A percentile compares a stretch with the other conserved stretches of the same genome.
These are phyloP conservation scores for Nicotiana undulata DNA, from an alignment of 257 asterid species.

Conservation along the genomic window DNA sequence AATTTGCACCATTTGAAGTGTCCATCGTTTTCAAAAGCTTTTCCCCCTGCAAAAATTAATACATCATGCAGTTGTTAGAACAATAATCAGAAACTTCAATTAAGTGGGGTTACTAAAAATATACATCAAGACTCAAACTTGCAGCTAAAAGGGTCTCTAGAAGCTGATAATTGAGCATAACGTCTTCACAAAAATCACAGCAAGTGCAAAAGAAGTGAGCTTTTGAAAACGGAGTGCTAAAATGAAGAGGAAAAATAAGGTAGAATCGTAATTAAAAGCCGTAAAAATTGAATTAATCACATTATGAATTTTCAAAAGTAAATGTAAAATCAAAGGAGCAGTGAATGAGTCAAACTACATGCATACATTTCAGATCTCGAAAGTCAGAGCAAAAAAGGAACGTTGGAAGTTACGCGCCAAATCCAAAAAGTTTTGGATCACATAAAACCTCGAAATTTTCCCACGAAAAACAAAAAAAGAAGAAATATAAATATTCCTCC, in stretches of 20 bases:
- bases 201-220: neutral
- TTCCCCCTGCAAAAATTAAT: constrained; percentile 50
- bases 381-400: constrained; percentile 10
- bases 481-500: neutral
- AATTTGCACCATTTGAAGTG: constrained; percentile 50
- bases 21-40: constrained; percentile 59
- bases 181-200: constrained; percentile 16
- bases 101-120: neutral
- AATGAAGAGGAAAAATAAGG: neutral
- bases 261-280: neutral
- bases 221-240: neutral
- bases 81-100: constrained; percentile 8
- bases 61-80: constrained; percentile 19
- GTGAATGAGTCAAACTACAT: constrained; percentile 56
- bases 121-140: neutral
- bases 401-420: constrained; percentile 50
- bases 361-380: constrained; percentile 30
- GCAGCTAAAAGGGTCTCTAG: neutral
- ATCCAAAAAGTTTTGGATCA: neutral
- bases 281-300: neutral
- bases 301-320: neutral
- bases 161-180: constrained; percentile 12
- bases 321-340: constrained; percentile 3
- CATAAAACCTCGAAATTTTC: neutral
- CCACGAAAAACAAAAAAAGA: no score